Conservation (phyloP, 2,329 filamentous ascomycete species). For the Aaosphaeria arxii region DNA sequence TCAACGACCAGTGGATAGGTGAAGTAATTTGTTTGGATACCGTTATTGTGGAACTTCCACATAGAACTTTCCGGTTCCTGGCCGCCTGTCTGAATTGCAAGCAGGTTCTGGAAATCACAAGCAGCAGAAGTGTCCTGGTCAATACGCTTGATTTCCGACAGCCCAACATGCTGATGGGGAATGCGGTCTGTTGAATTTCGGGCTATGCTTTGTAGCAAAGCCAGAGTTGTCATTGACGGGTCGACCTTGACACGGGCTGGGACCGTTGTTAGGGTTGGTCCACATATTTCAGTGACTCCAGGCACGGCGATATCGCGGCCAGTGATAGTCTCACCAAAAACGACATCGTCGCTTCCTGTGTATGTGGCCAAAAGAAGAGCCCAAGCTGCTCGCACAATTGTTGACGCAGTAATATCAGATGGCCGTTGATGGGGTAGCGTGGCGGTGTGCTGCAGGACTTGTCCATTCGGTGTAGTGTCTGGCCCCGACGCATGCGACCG, state of each 20-base stretch:
- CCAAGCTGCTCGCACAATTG: conserved; percentile 31
- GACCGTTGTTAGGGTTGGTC: conserved; percentile 39
- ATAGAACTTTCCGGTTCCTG: conserved; percentile 19
- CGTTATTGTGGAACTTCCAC: conserved; percentile 26
- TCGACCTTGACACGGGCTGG: conserved; percentile 34
- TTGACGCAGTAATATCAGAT: conserved; percentile 29
- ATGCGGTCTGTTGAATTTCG: conserved; percentile 23
- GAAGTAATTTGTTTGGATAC: conserved; percentile 29
- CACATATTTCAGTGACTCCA: conserved; percentile 33
- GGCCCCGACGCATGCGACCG: conserved; percentile 16
- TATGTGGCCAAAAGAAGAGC: conserved; percentile 25
- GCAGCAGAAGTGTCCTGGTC: conserved; percentile 55
- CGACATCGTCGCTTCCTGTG: conserved; percentile 24
- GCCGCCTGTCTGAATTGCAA: conserved; percentile 50
- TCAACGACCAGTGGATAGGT: conserved; percentile 32
- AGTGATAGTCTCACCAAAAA: conserved; percentile 34
- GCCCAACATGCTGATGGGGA: conserved; percentile 36
- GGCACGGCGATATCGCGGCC: conserved; percentile 33
- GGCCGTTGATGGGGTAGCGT: conserved; percentile 18
- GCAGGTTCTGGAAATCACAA: conserved; percentile 54
- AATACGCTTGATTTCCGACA: conserved; percentile 36
- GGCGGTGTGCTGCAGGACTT: conserved; percentile 19
- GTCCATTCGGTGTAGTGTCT: conserved; percentile 18
- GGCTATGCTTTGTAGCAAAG: conserved; percentile 20
- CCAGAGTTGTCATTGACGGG: conserved; percentile 16